These are phyloP conservation scores for Trichoderma brevicompactum DNA, from an alignment of 2,329 filamentous ascomycete genomes.

Conservation along the genomic window DNA sequence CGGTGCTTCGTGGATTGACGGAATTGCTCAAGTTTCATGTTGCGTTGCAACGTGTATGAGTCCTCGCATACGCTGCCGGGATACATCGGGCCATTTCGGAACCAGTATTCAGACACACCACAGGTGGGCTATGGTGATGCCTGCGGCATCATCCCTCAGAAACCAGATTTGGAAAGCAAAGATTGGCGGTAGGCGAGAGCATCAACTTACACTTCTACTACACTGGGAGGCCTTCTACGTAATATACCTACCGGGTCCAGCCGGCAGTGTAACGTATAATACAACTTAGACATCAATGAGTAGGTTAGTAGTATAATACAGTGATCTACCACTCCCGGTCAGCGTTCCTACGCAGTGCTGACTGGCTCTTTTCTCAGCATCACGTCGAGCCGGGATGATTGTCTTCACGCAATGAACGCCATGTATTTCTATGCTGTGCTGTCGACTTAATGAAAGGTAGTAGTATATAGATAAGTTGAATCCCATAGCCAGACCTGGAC, in stretches of 20 bases:
- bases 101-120: no score
- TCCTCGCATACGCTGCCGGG: not conserved
- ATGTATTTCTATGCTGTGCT: constrained; percentile 27
- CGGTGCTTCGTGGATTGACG: not conserved
- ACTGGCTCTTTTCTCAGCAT: not conserved
- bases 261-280: no score
- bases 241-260: no score
- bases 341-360: no score
- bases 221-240: no score
- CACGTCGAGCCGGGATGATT: not conserved
- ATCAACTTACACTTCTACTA: not conserved
- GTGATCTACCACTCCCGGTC: not conserved
- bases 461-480: constrained; percentile 20
- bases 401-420: constrained; percentile 6
- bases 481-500: not conserved
- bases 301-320: not conserved
- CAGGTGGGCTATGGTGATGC: not conserved
- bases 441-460: constrained; percentile 24
- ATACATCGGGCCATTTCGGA: constrained; percentile 4
- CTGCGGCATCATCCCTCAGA: no score
- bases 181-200: not conserved
- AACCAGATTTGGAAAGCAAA: no score
- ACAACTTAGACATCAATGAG: no score
- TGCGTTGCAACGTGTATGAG: not conserved
- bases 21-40: constrained; percentile 13